Conservation (phyloP, 2,329 filamentous ascomycete genomes). For the Phaeosphaeriaceae sp. region DNA sequence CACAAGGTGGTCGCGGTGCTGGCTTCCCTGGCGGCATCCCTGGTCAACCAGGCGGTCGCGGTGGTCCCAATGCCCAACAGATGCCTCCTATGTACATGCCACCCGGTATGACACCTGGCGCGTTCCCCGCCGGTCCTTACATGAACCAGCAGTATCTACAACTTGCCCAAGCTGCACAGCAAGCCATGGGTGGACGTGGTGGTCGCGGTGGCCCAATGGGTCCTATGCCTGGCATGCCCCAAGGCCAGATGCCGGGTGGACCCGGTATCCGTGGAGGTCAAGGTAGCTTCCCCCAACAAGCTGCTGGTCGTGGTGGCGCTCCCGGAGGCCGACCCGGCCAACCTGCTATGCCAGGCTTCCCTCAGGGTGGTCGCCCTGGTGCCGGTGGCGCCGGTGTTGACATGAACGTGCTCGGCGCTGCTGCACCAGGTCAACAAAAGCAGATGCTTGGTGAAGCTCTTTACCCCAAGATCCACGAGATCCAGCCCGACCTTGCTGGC, state of each 20-base stretch:
- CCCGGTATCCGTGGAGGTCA: constrained; percentile 52
- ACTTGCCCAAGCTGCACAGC: constrained; percentile 74
- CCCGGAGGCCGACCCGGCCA: constrained; percentile 42
- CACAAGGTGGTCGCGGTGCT: constrained; percentile 81
- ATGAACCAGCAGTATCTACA: constrained; percentile 81
- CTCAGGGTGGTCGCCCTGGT: constrained; percentile 38
- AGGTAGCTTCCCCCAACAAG: constrained; percentile 43
- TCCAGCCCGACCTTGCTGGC: constrained; percentile 94
- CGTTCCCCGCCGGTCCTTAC: constrained; percentile 68
- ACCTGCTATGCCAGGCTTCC: constrained; percentile 39
- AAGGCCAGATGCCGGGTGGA: constrained; percentile 66
- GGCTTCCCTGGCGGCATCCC: constrained; percentile 84
- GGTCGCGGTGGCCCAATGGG: constrained; percentile 65
- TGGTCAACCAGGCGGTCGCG: constrained; percentile 85
- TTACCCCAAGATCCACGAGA: constrained; percentile 96
- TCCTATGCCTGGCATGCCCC: constrained; percentile 72
- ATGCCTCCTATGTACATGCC: constrained; percentile 87
- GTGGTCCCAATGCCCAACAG: constrained; percentile 76
- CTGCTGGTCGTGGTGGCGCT: constrained; percentile 40
- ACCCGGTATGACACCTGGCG: constrained; percentile 65
- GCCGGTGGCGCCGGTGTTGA: constrained; percentile 51
- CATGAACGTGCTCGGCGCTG: constrained; percentile 58
- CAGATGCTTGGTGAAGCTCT: constrained; percentile 97
- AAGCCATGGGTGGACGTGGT: constrained; percentile 62
- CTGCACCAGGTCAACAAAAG: constrained; percentile 82